phyloP scores from a whole-genome alignment of 352 stramenopile species.

The Globisporangium yorkense region DNA sequence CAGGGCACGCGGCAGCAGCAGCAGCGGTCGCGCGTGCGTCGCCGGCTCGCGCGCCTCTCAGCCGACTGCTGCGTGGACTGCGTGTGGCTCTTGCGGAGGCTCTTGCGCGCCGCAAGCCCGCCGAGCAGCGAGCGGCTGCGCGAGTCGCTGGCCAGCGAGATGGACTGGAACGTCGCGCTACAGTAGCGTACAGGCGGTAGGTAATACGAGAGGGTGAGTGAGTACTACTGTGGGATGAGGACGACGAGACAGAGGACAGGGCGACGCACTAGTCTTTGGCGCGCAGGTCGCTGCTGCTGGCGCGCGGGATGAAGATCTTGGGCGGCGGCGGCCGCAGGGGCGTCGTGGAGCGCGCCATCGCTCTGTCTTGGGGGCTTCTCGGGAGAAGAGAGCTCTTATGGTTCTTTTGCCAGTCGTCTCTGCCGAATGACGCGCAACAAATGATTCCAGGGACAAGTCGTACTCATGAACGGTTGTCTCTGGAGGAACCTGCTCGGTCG shows the following conservation, averaged over 20 bases:
- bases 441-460: too few relatives aligned
- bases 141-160: constrained; percentile 48
- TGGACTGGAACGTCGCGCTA: constrained; percentile 57
- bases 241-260: not conserved
- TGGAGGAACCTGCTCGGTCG: not conserved
- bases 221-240: not conserved
- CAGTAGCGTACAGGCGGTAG: not conserved
- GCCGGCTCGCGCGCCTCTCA: not conserved
- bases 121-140: constrained; percentile 36
- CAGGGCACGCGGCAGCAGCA: constrained; percentile 1
- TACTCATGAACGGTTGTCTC: too few relatives aligned
- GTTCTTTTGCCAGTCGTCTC: not conserved
- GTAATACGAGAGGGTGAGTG: not conserved
- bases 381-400: too few relatives aligned
- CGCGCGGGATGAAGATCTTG: constrained; percentile 7
- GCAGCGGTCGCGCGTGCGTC: not conserved
- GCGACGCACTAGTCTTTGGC: constrained; percentile 31
- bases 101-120: constrained; percentile 4
- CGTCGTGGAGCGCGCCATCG: constrained; percentile 3
- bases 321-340: not conserved
- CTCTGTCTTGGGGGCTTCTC: not conserved
- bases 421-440: not conserved
- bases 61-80: constrained; percentile 8
- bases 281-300: constrained; percentile 6
- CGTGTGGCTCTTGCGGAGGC: constrained; percentile 13